Percentiles rank a stretch among this genome's conserved stretches.
These are phyloP conservation scores for Didymella glomerata DNA, from an alignment of 2,329 filamentous ascomycete genomes.

Conservation along the genomic window DNA sequence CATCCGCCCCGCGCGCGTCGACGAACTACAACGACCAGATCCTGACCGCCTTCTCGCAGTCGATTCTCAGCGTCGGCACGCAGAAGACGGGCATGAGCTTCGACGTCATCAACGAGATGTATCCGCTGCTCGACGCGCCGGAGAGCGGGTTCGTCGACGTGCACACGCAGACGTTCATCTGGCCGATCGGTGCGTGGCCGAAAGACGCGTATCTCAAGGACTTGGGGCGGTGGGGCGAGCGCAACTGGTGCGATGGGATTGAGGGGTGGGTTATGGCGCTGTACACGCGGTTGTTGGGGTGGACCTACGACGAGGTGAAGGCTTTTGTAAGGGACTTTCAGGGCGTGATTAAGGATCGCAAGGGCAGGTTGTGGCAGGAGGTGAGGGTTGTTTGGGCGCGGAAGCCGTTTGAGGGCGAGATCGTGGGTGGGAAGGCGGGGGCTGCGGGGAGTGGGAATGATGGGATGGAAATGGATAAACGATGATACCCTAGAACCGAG, in stretches of 20 bases:
- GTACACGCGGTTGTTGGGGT: slow-evolving; percentile 51
- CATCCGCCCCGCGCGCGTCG: slow-evolving; percentile 27
- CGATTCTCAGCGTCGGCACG: slow-evolving; percentile 29
- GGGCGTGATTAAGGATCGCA: slow-evolving; percentile 45
- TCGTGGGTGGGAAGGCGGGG: neutral
- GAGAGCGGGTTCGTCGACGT: slow-evolving; percentile 42
- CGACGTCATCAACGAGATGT: slow-evolving; percentile 32
- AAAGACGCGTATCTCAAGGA: slow-evolving; percentile 46
- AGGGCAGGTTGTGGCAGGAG: slow-evolving; percentile 51
- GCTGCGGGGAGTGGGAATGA: neutral
- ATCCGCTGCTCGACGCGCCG: slow-evolving; percentile 26
- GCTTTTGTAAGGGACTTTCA: slow-evolving; percentile 47
- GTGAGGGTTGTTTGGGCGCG: slow-evolving; percentile 45
- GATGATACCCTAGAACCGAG: neutral
- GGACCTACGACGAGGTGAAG: slow-evolving; percentile 47
- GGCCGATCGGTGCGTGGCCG: slow-evolving; percentile 49
- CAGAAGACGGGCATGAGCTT: slow-evolving; percentile 40
- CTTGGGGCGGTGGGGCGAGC: slow-evolving; percentile 48
- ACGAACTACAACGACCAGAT: slow-evolving; percentile 30
- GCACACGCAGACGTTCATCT: slow-evolving; percentile 35
- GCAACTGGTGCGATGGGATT: slow-evolving; percentile 54
- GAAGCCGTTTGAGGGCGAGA: slow-evolving; percentile 33
- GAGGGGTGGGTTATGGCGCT: slow-evolving; percentile 54
- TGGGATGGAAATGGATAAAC: neutral
- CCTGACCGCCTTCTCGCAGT: slow-evolving; percentile 29